Base-by-base conservation (phyloP, 192 early-diverging fungal genomes). In the Chytriomyces sp. region DNA sequence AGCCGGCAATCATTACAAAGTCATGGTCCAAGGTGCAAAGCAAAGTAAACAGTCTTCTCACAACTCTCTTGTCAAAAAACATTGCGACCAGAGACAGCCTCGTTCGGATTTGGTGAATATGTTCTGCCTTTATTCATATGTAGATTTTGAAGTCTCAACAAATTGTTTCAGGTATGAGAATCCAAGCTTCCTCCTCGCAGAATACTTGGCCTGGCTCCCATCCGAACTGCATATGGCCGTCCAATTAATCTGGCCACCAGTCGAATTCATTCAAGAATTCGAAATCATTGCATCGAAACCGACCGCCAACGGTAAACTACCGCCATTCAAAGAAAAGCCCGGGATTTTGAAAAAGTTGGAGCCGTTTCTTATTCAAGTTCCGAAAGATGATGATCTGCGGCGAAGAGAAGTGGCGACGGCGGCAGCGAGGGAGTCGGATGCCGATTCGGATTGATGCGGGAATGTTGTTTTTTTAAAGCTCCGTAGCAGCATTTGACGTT, bases 181-280 rank as follows among this genome's bases (percentile, higher is more conserved):
- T 23, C 69, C 68, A 18, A 57, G 45, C 23, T 88, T 88, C 67
- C 76, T 88, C 1, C 78, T 87, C 7, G 35, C 68, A 6, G 67
- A 48, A 49, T 82, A 82, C 71, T 66, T 87, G n/a, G 24, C 57
- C 11, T 87, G 85, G 83, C 72, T 87, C 11, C 87, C 87, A 7
- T 68, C 45, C 44, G 81, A 80, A 23, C 78, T 88, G 35, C 85
- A 88, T 63, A 67, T 75, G 7, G 61, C 71, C 6, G 61, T 84
- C 1, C 61, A 67, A 46, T 24, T 64, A 23, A 65, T 83, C 59
- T 87, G 86, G 86, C 86, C 86, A 47, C 86, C 82, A 0, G 79
- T 82, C 6, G 77, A 79, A 18, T 67, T 77, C 6, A 80, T 83
- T 43, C 72, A 82, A n/a, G 72, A 75, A 13, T 76, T 81, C 50